phyloP scores from a whole-genome alignment of 176 grass and related monocot species.

The Luzula sylvatica region DNA sequence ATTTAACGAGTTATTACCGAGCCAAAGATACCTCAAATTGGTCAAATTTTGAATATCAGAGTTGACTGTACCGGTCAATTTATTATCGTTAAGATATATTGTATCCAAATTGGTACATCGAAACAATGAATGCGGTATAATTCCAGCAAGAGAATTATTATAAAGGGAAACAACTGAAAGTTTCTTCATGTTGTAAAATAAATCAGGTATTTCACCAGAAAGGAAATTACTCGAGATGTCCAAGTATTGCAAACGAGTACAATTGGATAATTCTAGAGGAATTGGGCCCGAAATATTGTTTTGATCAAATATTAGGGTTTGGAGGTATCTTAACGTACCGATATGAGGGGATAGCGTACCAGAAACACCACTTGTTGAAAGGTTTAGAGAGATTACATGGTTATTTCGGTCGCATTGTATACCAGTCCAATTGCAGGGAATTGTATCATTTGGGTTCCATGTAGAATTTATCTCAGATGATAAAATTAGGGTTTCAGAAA shows the following conservation, averaged over 20 bases:
- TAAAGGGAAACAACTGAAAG: constrained; percentile 29
- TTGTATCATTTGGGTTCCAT: constrained; percentile 39
- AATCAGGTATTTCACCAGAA: constrained; percentile 58
- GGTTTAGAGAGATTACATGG: constrained; percentile 28
- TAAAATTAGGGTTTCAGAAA: constrained; percentile 36
- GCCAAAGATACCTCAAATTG: constrained; percentile 32
- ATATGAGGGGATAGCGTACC: constrained; percentile 46
- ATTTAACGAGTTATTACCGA: constrained; percentile 31
- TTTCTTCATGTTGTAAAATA: constrained; percentile 33
- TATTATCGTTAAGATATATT: constrained; percentile 39
- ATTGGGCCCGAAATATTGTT: constrained; percentile 47
- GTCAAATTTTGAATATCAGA: constrained; percentile 23
- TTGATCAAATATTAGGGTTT: neutral
- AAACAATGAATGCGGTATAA: constrained; percentile 49
- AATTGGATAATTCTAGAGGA: constrained; percentile 43
- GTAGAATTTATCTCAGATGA: constrained; percentile 23
- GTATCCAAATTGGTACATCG: constrained; percentile 23
- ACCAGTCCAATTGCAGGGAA: constrained; percentile 50
- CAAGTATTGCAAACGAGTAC: constrained; percentile 37
- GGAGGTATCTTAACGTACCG: constrained; percentile 25
- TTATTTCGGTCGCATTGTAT: constrained; percentile 29
- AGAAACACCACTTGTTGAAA: constrained; percentile 25
- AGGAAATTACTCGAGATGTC: constrained; percentile 42
- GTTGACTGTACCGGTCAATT: constrained; percentile 45
- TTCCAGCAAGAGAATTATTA: constrained; percentile 30